Base-by-base conservation (phyloP, 208 protist species). In the Wallacemonas sp. region DNA sequence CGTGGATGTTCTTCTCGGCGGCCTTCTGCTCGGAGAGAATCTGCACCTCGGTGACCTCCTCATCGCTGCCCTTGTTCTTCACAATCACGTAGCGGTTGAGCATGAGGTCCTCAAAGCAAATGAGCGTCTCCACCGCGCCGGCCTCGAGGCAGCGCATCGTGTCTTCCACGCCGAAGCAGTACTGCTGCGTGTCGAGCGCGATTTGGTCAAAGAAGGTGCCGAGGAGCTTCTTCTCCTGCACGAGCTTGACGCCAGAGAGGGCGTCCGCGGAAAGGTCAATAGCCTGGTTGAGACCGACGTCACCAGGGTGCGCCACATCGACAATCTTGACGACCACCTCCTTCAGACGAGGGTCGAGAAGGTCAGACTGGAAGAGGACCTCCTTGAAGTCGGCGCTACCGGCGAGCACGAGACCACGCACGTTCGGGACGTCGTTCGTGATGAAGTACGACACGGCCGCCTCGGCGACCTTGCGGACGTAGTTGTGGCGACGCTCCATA, bases 301-400 rank as follows among this genome's bases (percentile, higher is more conserved):
- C 99, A 59, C 98, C 98, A 36, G 99, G 99, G 84, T 99, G 99
- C 14, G 96, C 98, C 28, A 99, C 89, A 86, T 99, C 99, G 8
- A 99, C 97, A 48, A 99, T 90, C 76, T 99, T 99, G 4, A 99
- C 62, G n/a, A 99, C 91, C 36, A 99, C 97, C n/a, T 86, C 91
- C 76, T 97, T 91, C 28, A 99, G 89, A 46, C 98, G 96, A 28
- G 79, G 97, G 73, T 99, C 98, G 66, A 99, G 99, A 36, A 99
- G 85, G 70, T 99, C 98, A 28, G 96, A 98, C 48, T 97, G 82
- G 63, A 76, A 85, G 2, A 99, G 86, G 32, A 99, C 98, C 68
- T 97, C 98, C 88, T 99, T 99, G 80, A 99, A 99, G 70, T 99
- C 99, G 28, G 99, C 99, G 25, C 95, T 98, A 85, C 99, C 99